Base-by-base conservation (phyloP, 441 rosid genomes). In the Populus hybrid region DNA sequence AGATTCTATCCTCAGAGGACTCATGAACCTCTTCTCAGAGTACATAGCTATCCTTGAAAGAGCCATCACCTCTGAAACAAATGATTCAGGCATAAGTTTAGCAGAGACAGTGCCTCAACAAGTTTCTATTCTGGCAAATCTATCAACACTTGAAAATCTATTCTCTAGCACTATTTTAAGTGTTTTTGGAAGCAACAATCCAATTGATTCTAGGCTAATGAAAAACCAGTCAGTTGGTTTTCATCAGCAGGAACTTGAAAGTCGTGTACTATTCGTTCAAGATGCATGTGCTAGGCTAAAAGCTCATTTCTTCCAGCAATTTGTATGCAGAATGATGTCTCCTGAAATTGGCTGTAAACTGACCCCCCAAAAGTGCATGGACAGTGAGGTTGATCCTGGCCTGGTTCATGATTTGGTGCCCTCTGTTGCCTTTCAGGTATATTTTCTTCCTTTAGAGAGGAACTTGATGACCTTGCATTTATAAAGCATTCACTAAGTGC, bases 361-460 rank as follows among this genome's bases (percentile, higher is more conserved):
- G 79, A 42, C 26, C 71, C 30, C 74, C 24, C 77, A 83, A 79
- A 67, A 65, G 14, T 46, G 63, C 75, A 61, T 14, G 73, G 75
- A 67, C 30, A 70, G 70, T 64, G 73, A 19, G 30, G 78, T 26
- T 40, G 80, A 79, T 75, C 78, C 80, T 69, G 64, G 50, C 70
- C 63, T 7, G 30, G 70, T 32, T 75, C 76, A 76, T 46, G 75
- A 50, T 67, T 42, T 36, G 75, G 78, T 81, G 84, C 95, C 91
- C 34, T 88, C 91, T 59, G 57, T 78, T 78, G 79, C 80, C 32
- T 86, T 87, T 76, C 93, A 88, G 92, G 92, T 91, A 77, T 34
- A 4, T 24, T 70, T 69, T 50, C 30, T 77, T 79, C 74, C 73
- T 76, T 68, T 40, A 32, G 23, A 38, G 65, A 69, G 12, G n/a